Percentiles rank a stretch among this genome's conserved stretches.
Conservation (phyloP, 441 rosid species). For the Populus hybrid region DNA sequence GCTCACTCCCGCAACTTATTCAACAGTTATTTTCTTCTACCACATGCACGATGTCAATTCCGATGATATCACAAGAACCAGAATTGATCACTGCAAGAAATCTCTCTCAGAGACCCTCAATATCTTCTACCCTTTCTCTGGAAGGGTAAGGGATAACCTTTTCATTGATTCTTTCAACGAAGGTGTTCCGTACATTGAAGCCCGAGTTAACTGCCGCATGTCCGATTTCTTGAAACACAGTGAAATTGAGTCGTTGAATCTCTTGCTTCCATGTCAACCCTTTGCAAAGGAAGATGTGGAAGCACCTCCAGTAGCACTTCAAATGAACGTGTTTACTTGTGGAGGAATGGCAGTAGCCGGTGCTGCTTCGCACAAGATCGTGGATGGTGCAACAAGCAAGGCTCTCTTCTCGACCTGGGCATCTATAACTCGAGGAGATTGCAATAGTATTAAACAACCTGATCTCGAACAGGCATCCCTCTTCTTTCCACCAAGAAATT, state of each 20-base stretch:
- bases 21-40: slow-evolving; percentile 17
- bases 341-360: slow-evolving; percentile 22
- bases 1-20: slow-evolving; percentile 27
- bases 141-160: slow-evolving; percentile 14
- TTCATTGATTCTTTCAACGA: slow-evolving; percentile 13
- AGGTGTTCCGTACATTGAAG: slow-evolving; percentile 17
- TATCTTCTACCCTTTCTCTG: slow-evolving; percentile 6
- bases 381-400: slow-evolving; percentile 9
- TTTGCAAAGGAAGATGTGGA: background rate
- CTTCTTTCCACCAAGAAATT: slow-evolving; percentile 17
- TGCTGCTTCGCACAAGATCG: slow-evolving; percentile 14
- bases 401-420: slow-evolving; percentile 2
- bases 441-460: background rate
- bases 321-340: slow-evolving; percentile 13
- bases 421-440: background rate
- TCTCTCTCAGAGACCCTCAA: slow-evolving; percentile 18
- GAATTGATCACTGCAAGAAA: slow-evolving; percentile 3
- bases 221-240: slow-evolving; percentile 15
- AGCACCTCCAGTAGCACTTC: background rate
- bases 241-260: slow-evolving; percentile 14
- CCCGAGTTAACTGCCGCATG: background rate
- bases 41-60: background rate
- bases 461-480: slow-evolving; percentile 1
- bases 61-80: background rate
- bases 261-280: slow-evolving; percentile 16